Conservation (phyloP, 345 rosid species). For the Pistacia integerrima region DNA sequence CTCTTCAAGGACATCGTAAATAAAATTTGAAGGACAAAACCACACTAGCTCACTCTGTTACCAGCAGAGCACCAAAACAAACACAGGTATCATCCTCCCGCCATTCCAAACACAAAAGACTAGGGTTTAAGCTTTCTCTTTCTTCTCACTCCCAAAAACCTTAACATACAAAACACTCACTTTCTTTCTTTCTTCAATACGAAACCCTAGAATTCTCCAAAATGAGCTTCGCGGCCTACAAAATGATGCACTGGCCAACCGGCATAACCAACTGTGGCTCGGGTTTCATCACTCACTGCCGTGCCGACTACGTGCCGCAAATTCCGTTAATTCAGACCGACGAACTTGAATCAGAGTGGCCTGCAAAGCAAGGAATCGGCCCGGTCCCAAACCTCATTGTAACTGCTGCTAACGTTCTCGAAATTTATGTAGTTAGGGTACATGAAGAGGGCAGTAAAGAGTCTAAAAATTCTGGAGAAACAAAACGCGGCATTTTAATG, state of each 20-base stretch:
- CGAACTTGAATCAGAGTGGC: slow-evolving; percentile 69
- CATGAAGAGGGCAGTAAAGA: slow-evolving; percentile 64
- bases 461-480: slow-evolving; percentile 41
- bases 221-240: slow-evolving; percentile 97
- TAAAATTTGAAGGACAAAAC: too few relatives aligned
- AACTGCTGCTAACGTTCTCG: slow-evolving; percentile 77
- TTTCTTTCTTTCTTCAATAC: not conserved
- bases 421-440: slow-evolving; percentile 79
- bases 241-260: slow-evolving; percentile 97
- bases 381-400: slow-evolving; percentile 77
- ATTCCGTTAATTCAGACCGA: slow-evolving; percentile 54
- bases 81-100: too few relatives aligned
- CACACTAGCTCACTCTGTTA: too few relatives aligned
- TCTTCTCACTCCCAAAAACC: not conserved
- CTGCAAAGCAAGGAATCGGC: slow-evolving; percentile 58
- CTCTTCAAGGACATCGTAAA: too few relatives aligned
- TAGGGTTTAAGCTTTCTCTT: slow-evolving; percentile 20
- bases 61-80: too few relatives aligned
- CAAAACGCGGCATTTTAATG: slow-evolving; percentile 73
- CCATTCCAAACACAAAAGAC: slow-evolving; percentile 18
- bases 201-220: slow-evolving; percentile 18
- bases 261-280: slow-evolving; percentile 83
- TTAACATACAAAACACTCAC: too few relatives aligned
- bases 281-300: slow-evolving; percentile 78
- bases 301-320: slow-evolving; percentile 59